These are phyloP conservation scores for Metschnikowia noctiluminum DNA, from an alignment of 805 yeast genomes.

Conservation along the genomic window DNA sequence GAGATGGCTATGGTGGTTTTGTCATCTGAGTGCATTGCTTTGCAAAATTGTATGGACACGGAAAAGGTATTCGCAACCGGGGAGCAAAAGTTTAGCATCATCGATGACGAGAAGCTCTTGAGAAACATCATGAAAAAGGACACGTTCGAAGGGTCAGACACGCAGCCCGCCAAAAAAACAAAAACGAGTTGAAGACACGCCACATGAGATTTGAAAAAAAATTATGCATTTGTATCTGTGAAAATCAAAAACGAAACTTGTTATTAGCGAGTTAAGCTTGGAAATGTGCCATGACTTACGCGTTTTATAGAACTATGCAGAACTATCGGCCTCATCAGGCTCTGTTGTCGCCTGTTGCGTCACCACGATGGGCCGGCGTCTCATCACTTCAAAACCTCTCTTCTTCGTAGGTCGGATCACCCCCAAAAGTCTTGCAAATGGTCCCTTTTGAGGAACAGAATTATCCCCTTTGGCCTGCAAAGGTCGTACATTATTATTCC, in stretches of 20 bases:
- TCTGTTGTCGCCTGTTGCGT: slow-evolving; percentile 7
- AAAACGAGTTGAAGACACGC: slow-evolving; percentile 15
- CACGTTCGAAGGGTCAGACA: slow-evolving; percentile 12
- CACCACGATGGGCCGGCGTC: slow-evolving; percentile 35
- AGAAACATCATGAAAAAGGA: slow-evolving; percentile 56
- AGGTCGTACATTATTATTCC: slow-evolving; percentile 6
- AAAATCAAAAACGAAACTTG: no score
- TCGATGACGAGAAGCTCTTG: slow-evolving; percentile 58
- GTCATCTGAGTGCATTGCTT: slow-evolving; percentile 51
- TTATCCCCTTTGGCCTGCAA: slow-evolving; percentile 1
- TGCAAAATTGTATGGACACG: slow-evolving; percentile 38
- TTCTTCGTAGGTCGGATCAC: slow-evolving; percentile 4
- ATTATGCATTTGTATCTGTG: neutral
- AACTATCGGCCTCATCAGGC: neutral
- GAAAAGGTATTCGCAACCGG: slow-evolving; percentile 24
- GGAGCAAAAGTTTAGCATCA: slow-evolving; percentile 33
- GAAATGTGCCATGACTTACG: neutral
- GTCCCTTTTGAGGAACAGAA: neutral
- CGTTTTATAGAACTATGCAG: neutral
- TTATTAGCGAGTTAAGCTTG: no score
- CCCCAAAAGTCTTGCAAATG: neutral
- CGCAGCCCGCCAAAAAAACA: slow-evolving; percentile 21
- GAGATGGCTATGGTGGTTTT: slow-evolving; percentile 56
- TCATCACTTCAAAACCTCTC: slow-evolving; percentile 31
- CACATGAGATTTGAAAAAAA: neutral